Conservation (phyloP, 306 rosid genomes). For the Gastrolobium villosum region DNA sequence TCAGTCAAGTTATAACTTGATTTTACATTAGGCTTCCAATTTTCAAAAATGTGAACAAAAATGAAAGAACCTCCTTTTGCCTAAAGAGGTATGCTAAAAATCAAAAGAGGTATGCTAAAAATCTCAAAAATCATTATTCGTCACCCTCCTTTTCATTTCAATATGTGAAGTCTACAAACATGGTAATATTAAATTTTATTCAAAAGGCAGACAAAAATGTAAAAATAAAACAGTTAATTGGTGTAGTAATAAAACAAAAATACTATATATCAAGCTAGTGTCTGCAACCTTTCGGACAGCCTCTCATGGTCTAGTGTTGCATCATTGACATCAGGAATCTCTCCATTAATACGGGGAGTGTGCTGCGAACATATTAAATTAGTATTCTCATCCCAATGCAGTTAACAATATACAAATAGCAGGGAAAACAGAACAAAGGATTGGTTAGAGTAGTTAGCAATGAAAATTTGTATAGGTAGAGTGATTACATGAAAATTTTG, state of each 20-base stretch:
- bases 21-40: slow-evolving; percentile 14
- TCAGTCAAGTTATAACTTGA: slow-evolving; percentile 23
- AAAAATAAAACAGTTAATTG: slow-evolving; percentile 1
- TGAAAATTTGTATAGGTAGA: slow-evolving; percentile 8
- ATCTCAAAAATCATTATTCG: slow-evolving; percentile 2
- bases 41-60: slow-evolving; percentile 12
- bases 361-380: slow-evolving; percentile 78
- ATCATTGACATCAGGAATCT: slow-evolving; percentile 92
- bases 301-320: slow-evolving; percentile 92
- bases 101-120: slow-evolving; percentile 11
- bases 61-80: not conserved
- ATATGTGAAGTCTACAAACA: slow-evolving; percentile 20
- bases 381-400: slow-evolving; percentile 44
- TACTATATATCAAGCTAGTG: slow-evolving; percentile 30
- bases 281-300: slow-evolving; percentile 77
- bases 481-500: slow-evolving; percentile 11
- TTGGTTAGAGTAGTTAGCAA: slow-evolving; percentile 1
- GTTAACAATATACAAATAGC: slow-evolving; percentile 41
- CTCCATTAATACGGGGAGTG: slow-evolving; percentile 92
- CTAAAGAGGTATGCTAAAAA: slow-evolving; percentile 5
- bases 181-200: slow-evolving; percentile 3
- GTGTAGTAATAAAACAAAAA: slow-evolving; percentile 28
- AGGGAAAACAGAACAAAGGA: slow-evolving; percentile 29
- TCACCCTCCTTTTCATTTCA: slow-evolving; percentile 33
- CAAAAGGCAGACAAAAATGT: not conserved